These are phyloP conservation scores for Lyophyllum decastes DNA, from an alignment of 768 basidiomycete species.

Conservation along the genomic window DNA sequence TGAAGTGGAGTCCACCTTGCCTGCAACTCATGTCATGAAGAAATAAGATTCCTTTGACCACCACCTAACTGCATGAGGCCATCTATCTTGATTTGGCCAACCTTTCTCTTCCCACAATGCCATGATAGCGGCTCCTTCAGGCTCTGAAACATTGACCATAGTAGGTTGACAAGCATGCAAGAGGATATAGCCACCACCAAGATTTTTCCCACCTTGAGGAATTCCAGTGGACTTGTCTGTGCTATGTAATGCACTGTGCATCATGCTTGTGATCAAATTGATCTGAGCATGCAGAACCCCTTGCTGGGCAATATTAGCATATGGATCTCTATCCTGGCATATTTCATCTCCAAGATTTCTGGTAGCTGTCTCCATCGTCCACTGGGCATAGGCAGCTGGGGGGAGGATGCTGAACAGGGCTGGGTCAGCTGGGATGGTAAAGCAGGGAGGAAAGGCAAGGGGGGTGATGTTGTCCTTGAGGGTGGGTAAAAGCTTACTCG, in stretches of 20 bases:
- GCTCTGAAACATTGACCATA: slow-evolving; percentile 17
- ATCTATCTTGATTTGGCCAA: slow-evolving; percentile 14
- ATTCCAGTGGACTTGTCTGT: neutral
- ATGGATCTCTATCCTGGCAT: slow-evolving; percentile 12
- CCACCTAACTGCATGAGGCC: slow-evolving; percentile 9
- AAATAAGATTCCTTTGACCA: slow-evolving; percentile 11
- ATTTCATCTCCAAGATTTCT: slow-evolving; percentile 16
- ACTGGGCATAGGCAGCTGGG: slow-evolving; percentile 14
- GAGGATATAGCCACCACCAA: slow-evolving; percentile 19
- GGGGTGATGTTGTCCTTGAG: too few relatives aligned
- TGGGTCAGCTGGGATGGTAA: too few relatives aligned
- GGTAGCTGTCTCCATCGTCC: slow-evolving; percentile 14
- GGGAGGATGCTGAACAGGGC: too few relatives aligned
- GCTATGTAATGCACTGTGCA: neutral
- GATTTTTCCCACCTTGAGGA: slow-evolving; percentile 1
- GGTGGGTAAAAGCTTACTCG: too few relatives aligned
- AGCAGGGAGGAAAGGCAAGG: too few relatives aligned
- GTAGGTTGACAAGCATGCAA: slow-evolving; percentile 4
- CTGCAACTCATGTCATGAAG: neutral
- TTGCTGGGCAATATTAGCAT: slow-evolving; percentile 10
- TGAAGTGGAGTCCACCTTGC: neutral
- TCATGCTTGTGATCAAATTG: slow-evolving; percentile 22
- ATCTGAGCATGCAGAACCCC: slow-evolving; percentile 22
- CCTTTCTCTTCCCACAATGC: neutral
- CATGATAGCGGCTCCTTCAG: slow-evolving; percentile 5